A percentile compares a stretch with the other conserved stretches of the same genome.
Conservation (phyloP, 805 yeast species). For the Zygosaccharomyces pseudorouxii region DNA sequence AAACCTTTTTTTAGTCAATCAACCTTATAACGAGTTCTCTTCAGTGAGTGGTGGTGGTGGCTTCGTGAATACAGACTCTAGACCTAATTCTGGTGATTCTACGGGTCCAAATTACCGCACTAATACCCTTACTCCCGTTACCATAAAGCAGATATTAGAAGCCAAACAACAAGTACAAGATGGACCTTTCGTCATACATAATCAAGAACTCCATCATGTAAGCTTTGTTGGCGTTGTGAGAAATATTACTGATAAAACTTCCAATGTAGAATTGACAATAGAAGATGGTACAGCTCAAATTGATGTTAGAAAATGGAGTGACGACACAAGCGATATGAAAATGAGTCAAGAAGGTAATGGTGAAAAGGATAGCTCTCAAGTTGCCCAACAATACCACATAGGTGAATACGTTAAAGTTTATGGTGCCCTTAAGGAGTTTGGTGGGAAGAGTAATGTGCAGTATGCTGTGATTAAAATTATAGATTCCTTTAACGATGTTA, state of each 20-base stretch:
- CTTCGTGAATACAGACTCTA: conserved; percentile 27
- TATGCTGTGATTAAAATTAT: conserved; percentile 56
- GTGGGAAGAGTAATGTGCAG: conserved; percentile 59
- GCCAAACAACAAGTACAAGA: conserved; percentile 59
- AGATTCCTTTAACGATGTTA: conserved; percentile 60
- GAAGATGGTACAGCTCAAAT: conserved; percentile 76
- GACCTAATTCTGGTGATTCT: conserved; percentile 24
- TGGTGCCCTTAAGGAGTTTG: conserved; percentile 55
- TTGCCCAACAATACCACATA: conserved; percentile 37
- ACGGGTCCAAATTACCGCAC: conserved; percentile 14
- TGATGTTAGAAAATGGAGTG: conserved; percentile 62
- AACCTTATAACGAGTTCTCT: conserved; percentile 34
- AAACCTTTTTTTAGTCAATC: conserved; percentile 20
- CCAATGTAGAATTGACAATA: conserved; percentile 52
- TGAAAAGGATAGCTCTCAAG: conserved; percentile 25
- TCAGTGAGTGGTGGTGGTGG: conserved; percentile 33
- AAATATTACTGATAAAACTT: conserved; percentile 53
- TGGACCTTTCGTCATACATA: conserved; percentile 57
- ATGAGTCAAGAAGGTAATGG: conserved; percentile 31
- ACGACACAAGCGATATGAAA: conserved; percentile 35
- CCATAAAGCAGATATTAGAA: conserved; percentile 66
- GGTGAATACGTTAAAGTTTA: conserved; percentile 59
- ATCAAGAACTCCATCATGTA: conserved; percentile 58
- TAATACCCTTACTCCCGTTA: conserved; percentile 55
- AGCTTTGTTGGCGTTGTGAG: conserved; percentile 69